Conservation (phyloP, 257 asterid genomes). For the Oldenlandia corymbosa region DNA sequence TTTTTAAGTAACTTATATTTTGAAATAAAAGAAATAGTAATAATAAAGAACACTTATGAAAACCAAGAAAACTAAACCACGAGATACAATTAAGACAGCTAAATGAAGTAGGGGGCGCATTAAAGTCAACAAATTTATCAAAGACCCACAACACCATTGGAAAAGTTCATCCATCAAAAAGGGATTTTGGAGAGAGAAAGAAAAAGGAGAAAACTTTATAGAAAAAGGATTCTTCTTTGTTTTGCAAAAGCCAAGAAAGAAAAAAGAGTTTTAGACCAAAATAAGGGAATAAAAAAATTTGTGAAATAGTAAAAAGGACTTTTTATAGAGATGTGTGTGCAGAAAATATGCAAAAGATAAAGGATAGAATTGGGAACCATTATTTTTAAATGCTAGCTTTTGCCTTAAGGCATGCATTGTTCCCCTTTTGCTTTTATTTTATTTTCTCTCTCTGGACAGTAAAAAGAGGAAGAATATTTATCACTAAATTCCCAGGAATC, state of each 20-base stretch:
- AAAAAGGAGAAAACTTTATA: not conserved
- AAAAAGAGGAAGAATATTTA: too few relatives aligned
- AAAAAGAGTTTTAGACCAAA: not conserved
- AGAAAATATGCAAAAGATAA: constrained; percentile 10
- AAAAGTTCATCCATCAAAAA: constrained; percentile 6
- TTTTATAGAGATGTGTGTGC: constrained; percentile 1
- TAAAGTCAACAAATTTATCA: constrained; percentile 13
- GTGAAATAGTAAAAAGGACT: too few relatives aligned
- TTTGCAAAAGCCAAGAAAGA: constrained; percentile 15
- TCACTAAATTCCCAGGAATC: constrained; percentile 8
- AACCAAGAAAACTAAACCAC: not conserved
- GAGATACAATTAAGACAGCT: not conserved
- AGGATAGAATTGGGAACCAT: not conserved
- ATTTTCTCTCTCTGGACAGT: not conserved
- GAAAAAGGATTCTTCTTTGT: constrained; percentile 16
- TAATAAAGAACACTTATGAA: too few relatives aligned
- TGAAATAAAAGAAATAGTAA: too few relatives aligned
- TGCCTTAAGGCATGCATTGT: not conserved
- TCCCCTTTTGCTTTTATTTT: not conserved
- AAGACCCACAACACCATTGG: not conserved
- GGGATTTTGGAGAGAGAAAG: not conserved
- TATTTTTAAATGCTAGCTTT: not conserved
- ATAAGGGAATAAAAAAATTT: too few relatives aligned
- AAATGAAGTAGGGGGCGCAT: not conserved
- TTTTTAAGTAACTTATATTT: too few relatives aligned